A percentile compares a stretch with the other conserved stretches of the same genome.
Conservation (phyloP, 1,139 yeast genomes). For the Blastobotrys aristatus region DNA sequence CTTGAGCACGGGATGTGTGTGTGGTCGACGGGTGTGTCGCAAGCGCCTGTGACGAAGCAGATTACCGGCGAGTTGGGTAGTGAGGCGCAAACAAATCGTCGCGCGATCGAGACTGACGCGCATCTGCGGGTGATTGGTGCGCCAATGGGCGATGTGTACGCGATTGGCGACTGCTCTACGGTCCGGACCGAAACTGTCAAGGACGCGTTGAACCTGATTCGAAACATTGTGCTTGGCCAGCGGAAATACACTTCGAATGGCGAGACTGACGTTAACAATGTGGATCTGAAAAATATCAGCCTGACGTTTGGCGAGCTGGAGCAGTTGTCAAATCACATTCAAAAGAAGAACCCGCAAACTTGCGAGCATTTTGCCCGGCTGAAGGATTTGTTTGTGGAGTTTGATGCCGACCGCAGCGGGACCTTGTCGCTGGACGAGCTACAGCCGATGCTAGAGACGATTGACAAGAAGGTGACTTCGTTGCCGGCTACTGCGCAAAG, state of each 20-base stretch:
- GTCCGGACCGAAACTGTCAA: conserved; percentile 53
- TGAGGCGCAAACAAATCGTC: conserved; percentile 45
- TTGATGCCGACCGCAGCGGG: conserved; percentile 45
- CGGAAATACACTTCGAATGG: conserved; percentile 24
- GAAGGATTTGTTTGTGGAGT: conserved; percentile 46
- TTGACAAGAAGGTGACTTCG: conserved; percentile 57
- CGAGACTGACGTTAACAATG: conserved; percentile 25
- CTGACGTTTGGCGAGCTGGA: conserved; percentile 45
- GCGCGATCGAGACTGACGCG: conserved; percentile 64
- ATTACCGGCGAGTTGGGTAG: conserved; percentile 42
- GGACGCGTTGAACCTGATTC: conserved; percentile 42
- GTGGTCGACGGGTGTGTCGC: conserved; percentile 68
- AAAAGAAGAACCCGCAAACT: conserved; percentile 52
- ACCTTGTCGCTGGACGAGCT: conserved; percentile 47
- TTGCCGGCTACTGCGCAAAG: conserved; percentile 67
- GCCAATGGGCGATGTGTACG: conserved; percentile 57
- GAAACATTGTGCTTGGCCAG: conserved; percentile 25
- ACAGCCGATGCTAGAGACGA: conserved; percentile 43
- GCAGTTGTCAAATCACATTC: conserved; percentile 41
- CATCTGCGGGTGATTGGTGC: conserved; percentile 59
- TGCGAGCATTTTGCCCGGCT: conserved; percentile 49
- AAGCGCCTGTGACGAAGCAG: conserved; percentile 50
- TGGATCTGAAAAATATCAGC: conserved; percentile 40
- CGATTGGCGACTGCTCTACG: conserved; percentile 64
- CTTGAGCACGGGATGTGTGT: conserved; percentile 57